Evolutionary conservation across 176 grass and related monocot genomes (phyloP), one percentile per base, ranked within the genome.

Genomic region (Zizania latifolia): DNA sequence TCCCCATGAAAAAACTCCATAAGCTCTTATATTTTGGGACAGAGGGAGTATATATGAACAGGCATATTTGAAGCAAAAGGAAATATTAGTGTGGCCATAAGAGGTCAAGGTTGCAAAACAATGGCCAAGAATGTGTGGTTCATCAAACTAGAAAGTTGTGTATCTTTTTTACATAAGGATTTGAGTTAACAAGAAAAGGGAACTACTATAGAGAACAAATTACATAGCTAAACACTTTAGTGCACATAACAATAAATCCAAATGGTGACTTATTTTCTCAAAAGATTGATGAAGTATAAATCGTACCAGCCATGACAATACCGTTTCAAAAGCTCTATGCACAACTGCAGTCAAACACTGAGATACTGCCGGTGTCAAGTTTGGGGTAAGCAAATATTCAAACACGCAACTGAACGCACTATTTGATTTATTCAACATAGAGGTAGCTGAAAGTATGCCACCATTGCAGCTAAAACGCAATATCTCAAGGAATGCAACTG

Each of bases 341-440:
- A 90, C 86, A 59, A 93, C 86, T 70, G 91, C 95, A 21, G 82
- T 92, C 79, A 99, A 92, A 83, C 95, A 99, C 63, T 99, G 95
- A 82, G 84, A 80, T 39, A 99, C 91, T 50, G 89, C 89, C 10
- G 91, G 89, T 68, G 88, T 84, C 80, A 99, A 86, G 68, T 99
- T 99, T 66, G 91, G 91, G 74, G 95, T 99, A 59, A 99, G 91
- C 71, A 99, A 84, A 78, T 99, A 99, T 70, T 99, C 95, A 73
- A 99, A 99, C 27, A 99, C 91, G 84, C 95, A 99, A 75, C 84
- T 78, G 26, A 99, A 92, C 16, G 89, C 86, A 79, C 95, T 99
- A 76, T 77, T 99, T 94, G 86, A 92, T 75, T 80, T 94, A 81
- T 78, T 92, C 61, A 78, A 74, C 11, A 82, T 83, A 63, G 88